Base-by-base conservation (phyloP, 129 eudicot species). In the Chrysanthemum makinoi region DNA sequence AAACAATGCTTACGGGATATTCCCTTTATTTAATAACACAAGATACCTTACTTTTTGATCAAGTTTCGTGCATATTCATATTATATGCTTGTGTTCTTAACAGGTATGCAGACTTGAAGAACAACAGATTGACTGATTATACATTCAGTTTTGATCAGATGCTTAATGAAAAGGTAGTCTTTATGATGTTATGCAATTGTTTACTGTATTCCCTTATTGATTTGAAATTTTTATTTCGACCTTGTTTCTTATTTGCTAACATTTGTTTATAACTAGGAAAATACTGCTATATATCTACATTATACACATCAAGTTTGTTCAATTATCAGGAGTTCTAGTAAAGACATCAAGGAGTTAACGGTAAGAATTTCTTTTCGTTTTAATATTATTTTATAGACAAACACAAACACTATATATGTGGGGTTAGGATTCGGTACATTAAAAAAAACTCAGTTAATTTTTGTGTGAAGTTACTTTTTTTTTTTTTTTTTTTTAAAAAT, bases 61-160 rank as follows among this genome's bases (percentile, higher is more conserved):
- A 50, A 11, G 15, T 10, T 6, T 50, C 1, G 15, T 50, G 17
- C 16, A 2, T 50, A 50, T 50, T 50, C 16, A 10, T 12, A 15
- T 50, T 10, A 16, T n/a, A 15, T 52, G 19, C 19, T 15, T 52
- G 7, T 17, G 57, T 52, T 52, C 57, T 15, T 17, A 15, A 52
- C 10, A 52, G 57, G 57, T 52, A 52, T 52, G 57, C 19, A 52
- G 18, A 52, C 57, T 52, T 52, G 57, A 52, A 52, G 57, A 52
- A 52, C 19, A 15, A 52, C 6, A 52, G 19, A 52, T 52, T 52
- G 57, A 52, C 57, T 52, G 14, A 52, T 52, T 17, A 52, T 52
- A 52, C 57, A 52, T 52, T 52, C 57, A 52, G 57, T 52, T 52
- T 52, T 52, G 57, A 52, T 39, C 46, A 39, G 46, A 39, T 39